These are phyloP conservation scores for Backusella tuberculispora DNA, from an alignment of 192 early-diverging fungal genomes.

Conservation along the genomic window DNA sequence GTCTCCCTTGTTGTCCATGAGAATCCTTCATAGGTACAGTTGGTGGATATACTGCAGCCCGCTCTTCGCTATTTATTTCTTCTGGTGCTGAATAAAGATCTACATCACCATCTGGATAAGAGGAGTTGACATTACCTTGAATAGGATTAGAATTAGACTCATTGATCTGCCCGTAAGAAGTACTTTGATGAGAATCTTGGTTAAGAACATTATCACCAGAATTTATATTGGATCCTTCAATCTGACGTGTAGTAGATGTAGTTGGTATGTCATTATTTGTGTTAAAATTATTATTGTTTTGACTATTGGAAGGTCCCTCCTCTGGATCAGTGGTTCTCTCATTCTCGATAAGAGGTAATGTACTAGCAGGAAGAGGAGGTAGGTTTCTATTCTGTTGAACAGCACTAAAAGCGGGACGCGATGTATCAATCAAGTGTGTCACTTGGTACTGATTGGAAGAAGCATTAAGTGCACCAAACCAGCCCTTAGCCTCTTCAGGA, in stretches of 20 bases:
- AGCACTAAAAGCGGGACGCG: constrained; percentile 42
- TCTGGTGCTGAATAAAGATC: not conserved
- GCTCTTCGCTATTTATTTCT: not conserved
- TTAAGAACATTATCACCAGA: not conserved
- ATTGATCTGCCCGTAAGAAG: not conserved
- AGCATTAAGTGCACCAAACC: not conserved
- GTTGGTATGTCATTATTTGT: not conserved
- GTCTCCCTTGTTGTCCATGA: not conserved
- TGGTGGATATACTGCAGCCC: not conserved
- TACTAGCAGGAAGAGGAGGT: constrained; percentile 12
- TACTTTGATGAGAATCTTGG: not conserved
- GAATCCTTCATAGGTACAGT: not conserved
- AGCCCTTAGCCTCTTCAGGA: not conserved
- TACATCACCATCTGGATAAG: not conserved
- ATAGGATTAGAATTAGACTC: not conserved
- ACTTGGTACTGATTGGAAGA: not conserved
- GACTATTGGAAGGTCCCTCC: not conserved
- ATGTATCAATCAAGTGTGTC: constrained; percentile 44
- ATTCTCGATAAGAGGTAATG: not conserved
- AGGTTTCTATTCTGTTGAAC: not conserved
- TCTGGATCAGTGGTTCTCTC: not conserved
- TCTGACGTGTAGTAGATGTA: not conserved
- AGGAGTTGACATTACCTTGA: not conserved
- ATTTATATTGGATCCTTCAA: not conserved
- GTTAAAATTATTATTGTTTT: not conserved